phyloP scores from a whole-genome alignment of 2,329 filamentous ascomycete genomes.

The Pestalotiopsis sp. region DNA sequence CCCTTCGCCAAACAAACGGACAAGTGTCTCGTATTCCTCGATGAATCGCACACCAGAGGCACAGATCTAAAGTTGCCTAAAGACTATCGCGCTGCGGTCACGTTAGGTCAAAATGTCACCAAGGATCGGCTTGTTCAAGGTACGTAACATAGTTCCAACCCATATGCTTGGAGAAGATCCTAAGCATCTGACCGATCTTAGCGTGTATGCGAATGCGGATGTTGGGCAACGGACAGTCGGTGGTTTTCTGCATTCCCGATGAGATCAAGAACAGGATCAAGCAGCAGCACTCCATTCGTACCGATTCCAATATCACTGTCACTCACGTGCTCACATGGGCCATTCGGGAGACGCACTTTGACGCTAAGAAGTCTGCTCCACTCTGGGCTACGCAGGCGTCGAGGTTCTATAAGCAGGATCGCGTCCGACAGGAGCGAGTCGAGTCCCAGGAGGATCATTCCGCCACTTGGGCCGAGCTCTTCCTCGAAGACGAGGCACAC shows the following conservation, averaged over 20 bases:
- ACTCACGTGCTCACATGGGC: conserved; percentile 60
- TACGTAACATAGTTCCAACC: conserved; percentile 28
- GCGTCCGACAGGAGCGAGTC: conserved; percentile 30
- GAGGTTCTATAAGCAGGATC: conserved; percentile 44
- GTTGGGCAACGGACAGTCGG: conserved; percentile 65
- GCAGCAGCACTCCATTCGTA: conserved; percentile 8
- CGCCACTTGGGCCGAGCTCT: conserved; percentile 32
- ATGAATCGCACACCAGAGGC: conserved; percentile 70
- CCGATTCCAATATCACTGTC: conserved; percentile 38
- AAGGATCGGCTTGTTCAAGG: conserved; percentile 72
- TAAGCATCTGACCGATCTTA: conserved; percentile 20
- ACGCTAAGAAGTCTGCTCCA: conserved; percentile 49
- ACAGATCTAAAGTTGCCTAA: conserved; percentile 65
- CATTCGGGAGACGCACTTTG: conserved; percentile 55
- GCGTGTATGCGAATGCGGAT: conserved; percentile 73
- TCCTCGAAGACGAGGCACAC: conserved; percentile 55
- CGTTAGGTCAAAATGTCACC: conserved; percentile 61
- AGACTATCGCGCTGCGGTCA: conserved; percentile 64
- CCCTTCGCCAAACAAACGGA: conserved; percentile 57
- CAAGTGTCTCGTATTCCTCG: conserved; percentile 65
- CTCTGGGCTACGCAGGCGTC: conserved; percentile 63
- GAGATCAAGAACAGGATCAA: conserved; percentile 60
- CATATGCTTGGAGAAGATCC: neutral
- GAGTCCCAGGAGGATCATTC: conserved; percentile 18
- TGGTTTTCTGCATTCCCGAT: conserved; percentile 58